Conservation (phyloP, 345 rosid genomes). For the Triadica sebifera region DNA sequence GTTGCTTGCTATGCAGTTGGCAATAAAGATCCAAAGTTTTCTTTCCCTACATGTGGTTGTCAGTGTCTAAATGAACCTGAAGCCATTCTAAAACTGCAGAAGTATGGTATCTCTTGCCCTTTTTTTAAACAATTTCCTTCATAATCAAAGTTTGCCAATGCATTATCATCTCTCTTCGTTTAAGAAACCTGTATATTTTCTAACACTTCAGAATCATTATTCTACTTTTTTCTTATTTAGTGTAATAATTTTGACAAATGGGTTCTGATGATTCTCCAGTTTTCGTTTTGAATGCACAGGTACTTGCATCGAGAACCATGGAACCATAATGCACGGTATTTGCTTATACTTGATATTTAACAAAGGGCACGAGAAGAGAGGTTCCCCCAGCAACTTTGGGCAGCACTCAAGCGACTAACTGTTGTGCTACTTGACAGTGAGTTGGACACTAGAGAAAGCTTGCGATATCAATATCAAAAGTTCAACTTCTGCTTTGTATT, state of each 20-base stretch:
- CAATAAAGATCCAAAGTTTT: constrained; percentile 60
- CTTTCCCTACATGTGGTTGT: constrained; percentile 74
- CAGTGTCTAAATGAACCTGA: constrained; percentile 55
- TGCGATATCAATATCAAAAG: constrained; percentile 49
- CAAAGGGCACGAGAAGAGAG: constrained; percentile 92
- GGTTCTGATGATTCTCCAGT: constrained; percentile 9
- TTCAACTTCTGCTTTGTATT: constrained; percentile 83
- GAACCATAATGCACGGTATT: constrained; percentile 60
- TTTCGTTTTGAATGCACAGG: constrained; percentile 46
- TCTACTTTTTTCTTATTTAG: neutral
- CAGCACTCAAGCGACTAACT: constrained; percentile 49
- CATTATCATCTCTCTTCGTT: constrained; percentile 9
- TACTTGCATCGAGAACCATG: constrained; percentile 77
- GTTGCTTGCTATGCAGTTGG: constrained; percentile 83
- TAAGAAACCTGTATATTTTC: neutral
- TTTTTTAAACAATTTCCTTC: neutral
- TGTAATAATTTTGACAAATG: neutral
- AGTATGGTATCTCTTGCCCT: constrained; percentile 38
- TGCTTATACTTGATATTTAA: constrained; percentile 69
- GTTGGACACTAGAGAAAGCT: constrained; percentile 34
- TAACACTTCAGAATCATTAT: neutral
- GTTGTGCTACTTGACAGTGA: constrained; percentile 56
- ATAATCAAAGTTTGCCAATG: constrained; percentile 6
- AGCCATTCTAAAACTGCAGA: constrained; percentile 62
- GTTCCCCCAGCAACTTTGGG: constrained; percentile 61